Evolutionary conservation across 2,329 filamentous ascomycete species (phyloP).

Genomic region (Aspergillus candidus): DNA sequence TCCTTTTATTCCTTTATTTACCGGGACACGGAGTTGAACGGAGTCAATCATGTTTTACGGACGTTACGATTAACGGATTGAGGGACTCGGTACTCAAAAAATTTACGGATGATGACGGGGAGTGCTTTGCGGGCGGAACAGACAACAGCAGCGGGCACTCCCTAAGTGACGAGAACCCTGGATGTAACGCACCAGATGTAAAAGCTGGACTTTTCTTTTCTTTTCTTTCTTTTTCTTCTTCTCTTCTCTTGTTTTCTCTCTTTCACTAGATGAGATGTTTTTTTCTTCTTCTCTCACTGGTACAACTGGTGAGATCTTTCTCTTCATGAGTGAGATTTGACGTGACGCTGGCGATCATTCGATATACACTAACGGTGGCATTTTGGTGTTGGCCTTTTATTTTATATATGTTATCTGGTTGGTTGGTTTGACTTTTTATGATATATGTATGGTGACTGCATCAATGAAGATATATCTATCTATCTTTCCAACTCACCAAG

Average conservation of each 20-base stretch:
- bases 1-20: too few species aligned
- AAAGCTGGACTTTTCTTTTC: slow-evolving; percentile 24
- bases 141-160: slow-evolving; percentile 2
- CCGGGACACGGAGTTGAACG: too few species aligned
- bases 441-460: slow-evolving; percentile 5
- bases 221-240: slow-evolving; percentile 5
- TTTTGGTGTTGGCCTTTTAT: slow-evolving; percentile 9
- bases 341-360: too few species aligned
- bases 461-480: background rate
- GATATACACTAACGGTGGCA: slow-evolving; percentile 18
- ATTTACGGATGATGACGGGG: slow-evolving; percentile 20
- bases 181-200: slow-evolving; percentile 15
- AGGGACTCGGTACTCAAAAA: slow-evolving; percentile 15
- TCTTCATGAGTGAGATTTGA: slow-evolving; percentile 11
- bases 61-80: slow-evolving; percentile 26
- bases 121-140: slow-evolving; percentile 2
- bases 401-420: too few species aligned
- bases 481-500: too few species aligned
- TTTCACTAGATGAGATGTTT: slow-evolving; percentile 22
- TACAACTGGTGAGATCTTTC: background rate
- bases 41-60: slow-evolving; percentile 17
- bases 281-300: slow-evolving; percentile 6
- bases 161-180: slow-evolving; percentile 12
- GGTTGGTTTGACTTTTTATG: background rate
- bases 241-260: slow-evolving; percentile 5